Conservation (phyloP, 1,284 basidiomycete genomes). For the Boletus semigastroideus region DNA sequence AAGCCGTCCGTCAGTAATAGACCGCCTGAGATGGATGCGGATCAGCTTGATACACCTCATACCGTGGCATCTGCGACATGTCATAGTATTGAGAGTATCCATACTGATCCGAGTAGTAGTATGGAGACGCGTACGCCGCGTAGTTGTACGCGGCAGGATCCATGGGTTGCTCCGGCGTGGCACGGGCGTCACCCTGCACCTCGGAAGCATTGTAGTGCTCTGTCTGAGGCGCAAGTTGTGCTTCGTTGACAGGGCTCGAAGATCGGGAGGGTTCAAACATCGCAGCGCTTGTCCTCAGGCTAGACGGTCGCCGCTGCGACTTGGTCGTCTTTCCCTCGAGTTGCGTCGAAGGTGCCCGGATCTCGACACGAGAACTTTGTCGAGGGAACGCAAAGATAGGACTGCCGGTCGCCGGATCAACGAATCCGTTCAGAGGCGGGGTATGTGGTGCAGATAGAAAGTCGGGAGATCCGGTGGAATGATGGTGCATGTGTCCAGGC, state of each 20-base stretch:
- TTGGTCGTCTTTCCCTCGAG: constrained; percentile 38
- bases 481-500: constrained; percentile 57
- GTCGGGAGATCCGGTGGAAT: constrained; percentile 54
- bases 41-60: constrained; percentile 63
- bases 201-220: constrained; percentile 25
- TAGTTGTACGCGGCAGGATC: constrained; percentile 50
- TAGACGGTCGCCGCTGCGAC: constrained; percentile 36
- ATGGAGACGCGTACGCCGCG: constrained; percentile 52
- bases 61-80: constrained; percentile 59
- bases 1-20: constrained; percentile 50
- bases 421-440: constrained; percentile 57
- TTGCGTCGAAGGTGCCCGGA: constrained; percentile 56
- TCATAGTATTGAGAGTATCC: constrained; percentile 65
- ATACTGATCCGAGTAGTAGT: constrained; percentile 68
- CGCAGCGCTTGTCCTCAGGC: constrained; percentile 45
- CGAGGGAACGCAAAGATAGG: constrained; percentile 72
- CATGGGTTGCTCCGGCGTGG: constrained; percentile 27
- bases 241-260: constrained; percentile 23
- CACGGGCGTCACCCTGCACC: constrained; percentile 13
- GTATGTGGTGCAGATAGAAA: constrained; percentile 57
- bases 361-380: constrained; percentile 70
- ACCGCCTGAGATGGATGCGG: constrained; percentile 50
- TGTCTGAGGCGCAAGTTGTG: constrained; percentile 6
- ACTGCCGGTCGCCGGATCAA: constrained; percentile 60
- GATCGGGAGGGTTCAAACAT: constrained; percentile 45